phyloP scores from a whole-genome alignment of 352 stramenopile genomes.

The Globisporangium acanthophoron region DNA sequence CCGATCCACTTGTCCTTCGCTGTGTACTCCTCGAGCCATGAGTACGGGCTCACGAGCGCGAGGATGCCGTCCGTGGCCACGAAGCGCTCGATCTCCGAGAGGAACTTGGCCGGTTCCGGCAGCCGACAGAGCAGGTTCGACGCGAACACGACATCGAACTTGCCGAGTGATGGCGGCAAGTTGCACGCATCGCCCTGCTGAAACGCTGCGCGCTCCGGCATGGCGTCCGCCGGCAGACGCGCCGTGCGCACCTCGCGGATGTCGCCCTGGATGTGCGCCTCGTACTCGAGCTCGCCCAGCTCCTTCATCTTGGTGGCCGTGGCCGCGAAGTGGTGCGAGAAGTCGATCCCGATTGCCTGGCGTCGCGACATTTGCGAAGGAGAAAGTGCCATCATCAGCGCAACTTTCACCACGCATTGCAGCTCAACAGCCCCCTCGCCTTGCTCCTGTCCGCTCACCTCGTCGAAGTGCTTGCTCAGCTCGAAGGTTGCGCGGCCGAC shows the following conservation, averaged over 20 bases:
- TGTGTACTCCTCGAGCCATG: conserved; percentile 96
- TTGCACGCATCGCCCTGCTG: conserved; percentile 92
- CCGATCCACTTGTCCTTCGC: conserved; percentile 87
- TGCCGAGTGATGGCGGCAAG: conserved; percentile 63
- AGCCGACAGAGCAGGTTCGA: conserved; percentile 96
- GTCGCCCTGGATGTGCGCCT: conserved; percentile 87
- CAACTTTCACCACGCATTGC: not conserved
- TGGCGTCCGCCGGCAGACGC: conserved; percentile 54
- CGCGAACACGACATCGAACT: conserved; percentile 94
- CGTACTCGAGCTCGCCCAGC: conserved; percentile 73
- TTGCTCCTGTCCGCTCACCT: conserved; percentile 29
- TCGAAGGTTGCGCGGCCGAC: conserved; percentile 93
- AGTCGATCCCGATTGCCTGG: conserved; percentile 91
- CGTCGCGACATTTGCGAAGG: no score
- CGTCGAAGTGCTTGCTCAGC: conserved; percentile 89
- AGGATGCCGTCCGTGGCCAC: conserved; percentile 90
- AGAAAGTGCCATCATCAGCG: not conserved
- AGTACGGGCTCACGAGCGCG: conserved; percentile 95
- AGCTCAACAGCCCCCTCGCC: not conserved
- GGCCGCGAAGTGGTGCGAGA: conserved; percentile 87
- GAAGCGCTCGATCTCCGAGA: conserved; percentile 81
- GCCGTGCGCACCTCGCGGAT: conserved; percentile 54
- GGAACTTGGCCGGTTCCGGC: conserved; percentile 88
- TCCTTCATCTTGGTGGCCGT: conserved; percentile 86
- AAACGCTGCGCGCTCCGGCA: conserved; percentile 81